These are phyloP conservation scores for Penicillium capsulatum DNA, from an alignment of 2,329 filamentous ascomycete species.

Conservation along the genomic window DNA sequence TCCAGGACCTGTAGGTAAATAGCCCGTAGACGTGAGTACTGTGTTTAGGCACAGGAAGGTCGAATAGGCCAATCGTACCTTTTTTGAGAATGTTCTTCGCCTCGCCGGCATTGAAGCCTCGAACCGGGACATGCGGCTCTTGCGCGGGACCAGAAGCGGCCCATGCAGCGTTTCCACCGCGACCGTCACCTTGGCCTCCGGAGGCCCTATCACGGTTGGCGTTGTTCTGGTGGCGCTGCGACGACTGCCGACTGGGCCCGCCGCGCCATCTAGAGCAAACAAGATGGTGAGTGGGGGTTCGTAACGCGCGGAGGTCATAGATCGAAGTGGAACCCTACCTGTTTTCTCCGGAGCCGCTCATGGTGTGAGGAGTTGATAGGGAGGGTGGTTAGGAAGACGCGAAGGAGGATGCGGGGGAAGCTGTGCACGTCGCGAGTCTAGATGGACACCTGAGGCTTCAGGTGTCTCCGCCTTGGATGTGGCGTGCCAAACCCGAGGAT, in stretches of 20 bases:
- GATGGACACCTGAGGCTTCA: constrained; percentile 19
- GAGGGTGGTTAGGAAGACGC: too few relatives aligned
- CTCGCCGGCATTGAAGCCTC: constrained; percentile 44
- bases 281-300: constrained; percentile 10
- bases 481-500: too few relatives aligned
- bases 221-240: constrained; percentile 36
- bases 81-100: constrained; percentile 40
- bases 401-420: constrained; percentile 18
- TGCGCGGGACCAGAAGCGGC: constrained; percentile 24
- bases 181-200: constrained; percentile 30
- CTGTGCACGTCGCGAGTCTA: constrained; percentile 14
- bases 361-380: too few relatives aligned
- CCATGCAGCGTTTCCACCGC: constrained; percentile 32
- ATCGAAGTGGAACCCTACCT: constrained; percentile 25
- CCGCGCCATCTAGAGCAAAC: constrained; percentile 36
- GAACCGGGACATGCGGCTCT: constrained; percentile 42
- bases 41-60: not conserved
- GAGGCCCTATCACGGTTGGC: constrained; percentile 18
- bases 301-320: not conserved
- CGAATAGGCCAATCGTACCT: constrained; percentile 26
- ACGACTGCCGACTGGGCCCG: constrained; percentile 37
- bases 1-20: constrained; percentile 23
- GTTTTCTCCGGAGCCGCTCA: constrained; percentile 38
- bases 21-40: not conserved
- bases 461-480: constrained; percentile 21